Percentiles rank a stretch among this genome's conserved stretches.
Evolutionary conservation across 2,329 filamentous ascomycete genomes (phyloP).

Genomic region (Cladosporium sphaerospermum): DNA sequence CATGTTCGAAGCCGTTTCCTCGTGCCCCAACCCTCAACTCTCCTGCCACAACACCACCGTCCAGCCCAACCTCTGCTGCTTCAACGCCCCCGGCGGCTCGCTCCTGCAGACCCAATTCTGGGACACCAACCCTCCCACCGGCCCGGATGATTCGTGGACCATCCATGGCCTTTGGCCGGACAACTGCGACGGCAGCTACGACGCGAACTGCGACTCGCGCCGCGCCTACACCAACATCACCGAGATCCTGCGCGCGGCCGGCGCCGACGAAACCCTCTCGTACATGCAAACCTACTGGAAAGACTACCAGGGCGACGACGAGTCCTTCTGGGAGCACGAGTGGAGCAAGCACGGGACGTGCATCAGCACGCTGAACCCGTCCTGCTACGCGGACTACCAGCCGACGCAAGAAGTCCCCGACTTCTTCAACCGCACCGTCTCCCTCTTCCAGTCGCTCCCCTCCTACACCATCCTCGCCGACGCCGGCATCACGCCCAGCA

Average conservation of each 20-base stretch:
- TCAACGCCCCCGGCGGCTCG: constrained; percentile 65
- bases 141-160: constrained; percentile 65
- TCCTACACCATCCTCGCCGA: constrained; percentile 57
- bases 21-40: constrained; percentile 40
- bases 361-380: constrained; percentile 60
- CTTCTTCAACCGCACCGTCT: constrained; percentile 61
- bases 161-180: constrained; percentile 56
- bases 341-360: constrained; percentile 70
- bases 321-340: constrained; percentile 64
- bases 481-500: constrained; percentile 54
- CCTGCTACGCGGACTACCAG: constrained; percentile 55
- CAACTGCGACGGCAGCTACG: constrained; percentile 62
- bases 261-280: constrained; percentile 50
- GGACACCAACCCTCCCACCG: constrained; percentile 60
- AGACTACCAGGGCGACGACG: constrained; percentile 57
- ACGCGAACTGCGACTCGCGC: constrained; percentile 56
- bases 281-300: constrained; percentile 71
- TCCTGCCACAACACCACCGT: constrained; percentile 60
- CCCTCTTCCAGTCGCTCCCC: constrained; percentile 60
- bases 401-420: constrained; percentile 60
- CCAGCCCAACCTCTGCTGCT: constrained; percentile 64
- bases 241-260: constrained; percentile 51
- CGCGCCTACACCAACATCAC: constrained; percentile 62
- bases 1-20: constrained; percentile 12
- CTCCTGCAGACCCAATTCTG: constrained; percentile 72